Percentiles rank a stretch among this genome's conserved stretches.
Evolutionary conservation across 2,329 filamentous ascomycete species (phyloP).

Genomic region (Colletotrichum sp.): DNA sequence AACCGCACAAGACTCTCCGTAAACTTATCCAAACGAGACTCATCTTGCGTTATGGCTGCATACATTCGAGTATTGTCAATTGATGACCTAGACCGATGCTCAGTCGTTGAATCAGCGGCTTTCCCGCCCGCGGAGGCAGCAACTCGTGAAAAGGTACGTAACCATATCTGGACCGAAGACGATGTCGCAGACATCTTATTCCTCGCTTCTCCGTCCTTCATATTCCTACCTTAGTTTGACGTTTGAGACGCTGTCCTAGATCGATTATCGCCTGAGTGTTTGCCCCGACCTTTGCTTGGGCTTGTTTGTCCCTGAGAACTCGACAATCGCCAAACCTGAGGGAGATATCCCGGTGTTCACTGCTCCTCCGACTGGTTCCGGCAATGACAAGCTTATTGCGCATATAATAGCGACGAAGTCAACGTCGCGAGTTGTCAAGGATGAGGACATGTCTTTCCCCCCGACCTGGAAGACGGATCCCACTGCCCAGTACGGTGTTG

Average conservation of each 20-base stretch:
- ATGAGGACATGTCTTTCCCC: constrained; percentile 32
- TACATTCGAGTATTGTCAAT: constrained; percentile 29
- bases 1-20: not conserved
- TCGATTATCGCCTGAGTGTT: constrained; percentile 31
- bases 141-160: constrained; percentile 29
- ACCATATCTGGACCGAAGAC: not conserved
- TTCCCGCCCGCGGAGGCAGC: constrained; percentile 34
- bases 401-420: constrained; percentile 33
- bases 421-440: constrained; percentile 21
- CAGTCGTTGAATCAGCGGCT: constrained; percentile 29
- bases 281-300: constrained; percentile 32
- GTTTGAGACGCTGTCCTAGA: constrained; percentile 23
- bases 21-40: not conserved
- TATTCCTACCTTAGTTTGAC: not conserved
- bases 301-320: constrained; percentile 23
- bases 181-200: not conserved
- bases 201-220: not conserved
- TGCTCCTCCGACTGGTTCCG: not conserved
- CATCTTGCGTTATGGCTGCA: constrained; percentile 16
- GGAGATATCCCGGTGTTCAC: constrained; percentile 13
- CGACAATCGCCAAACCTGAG: not conserved
- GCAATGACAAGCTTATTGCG: constrained; percentile 26
- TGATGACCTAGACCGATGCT: constrained; percentile 27
- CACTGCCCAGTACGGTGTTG: constrained; percentile 16
- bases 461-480: constrained; percentile 27